Evolutionary conservation across 805 yeast genomes (phyloP), one percentile per base, ranked within the genome.

Genomic region (Yarrowia sp.): DNA sequence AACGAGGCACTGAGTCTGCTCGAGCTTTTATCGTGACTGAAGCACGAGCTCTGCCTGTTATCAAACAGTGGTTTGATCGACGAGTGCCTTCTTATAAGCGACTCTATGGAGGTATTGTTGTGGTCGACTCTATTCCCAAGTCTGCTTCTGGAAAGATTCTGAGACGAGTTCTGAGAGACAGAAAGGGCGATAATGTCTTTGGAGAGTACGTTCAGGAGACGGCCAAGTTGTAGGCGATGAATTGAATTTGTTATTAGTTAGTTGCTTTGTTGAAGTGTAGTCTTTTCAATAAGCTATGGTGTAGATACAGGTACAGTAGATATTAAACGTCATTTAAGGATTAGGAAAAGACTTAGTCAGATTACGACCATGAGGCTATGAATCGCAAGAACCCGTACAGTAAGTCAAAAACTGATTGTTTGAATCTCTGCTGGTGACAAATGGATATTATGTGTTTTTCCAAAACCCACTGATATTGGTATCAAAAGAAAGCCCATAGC

Each of bases 121-220:
- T 89, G 67, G 89, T 92, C 53, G 89, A 86, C 70, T 94, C 88
- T 75, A 85, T 93, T 77, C 98, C 97, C 79, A 93, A 93, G 85
- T 91, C 97, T 35, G 87, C 97, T 80, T 89, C 97, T 2, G 98
- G 98, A 73, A 93, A 93, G 84, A 92, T 93, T 74, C 89, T 92
- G 88, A 87, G 98, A 84, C 88, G 97, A 82, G 86, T 89, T 69
- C 83, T 92, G 79, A 86, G 97, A 81, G 90, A 91, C 16, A 70
- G 76, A 9, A 70, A 72, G 40, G 71, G 70, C 40, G 72, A 71
- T 22, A 46, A 61, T 1, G 74, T 68, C 10, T 65, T 64, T 36
- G 74, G 72, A 15, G 67, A 69, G 40, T 55, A 55, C 22, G 61
- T 55, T 9, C 36, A 55, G 22, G 58, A 53, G 43, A 22, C n/a